Base-by-base conservation (phyloP, 139 green algal species). In the Chlamydomonas incerta region DNA sequence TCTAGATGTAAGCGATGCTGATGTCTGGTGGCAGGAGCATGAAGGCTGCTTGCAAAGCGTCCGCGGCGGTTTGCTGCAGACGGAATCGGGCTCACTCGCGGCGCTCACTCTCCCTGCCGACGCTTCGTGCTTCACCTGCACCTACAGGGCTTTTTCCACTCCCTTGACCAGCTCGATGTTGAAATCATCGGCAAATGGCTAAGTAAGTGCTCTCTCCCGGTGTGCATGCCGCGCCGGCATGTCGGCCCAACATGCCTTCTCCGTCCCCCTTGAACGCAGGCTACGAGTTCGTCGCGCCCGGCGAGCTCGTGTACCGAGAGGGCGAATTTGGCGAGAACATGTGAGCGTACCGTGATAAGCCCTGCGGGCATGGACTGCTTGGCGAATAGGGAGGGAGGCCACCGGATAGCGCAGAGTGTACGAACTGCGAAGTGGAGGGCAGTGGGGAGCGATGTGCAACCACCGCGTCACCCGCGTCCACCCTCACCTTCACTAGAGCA, bases 151-250 rank as follows among this genome's bases (percentile, higher is more conserved):
- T 85, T 85, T 55, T 62, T 85, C 46, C 13, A 58, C 20, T 28
- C 76, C 28, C 47, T 83, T 26, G 57, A 15, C n/a, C 41, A 75
- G n/a, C 20, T 15, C 3, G 65, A 85, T 18, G 20, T 35, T 31
- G 46, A 85, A 24, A 33, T 75, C 28, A 17, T 85, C 11, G 15
- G 65, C 46, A 75, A 68, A 68, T 85, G 79, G 79, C 79, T 85
- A 0, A 65, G 65, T 85, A 35, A 47, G 75, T 70, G 18, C 11
- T 9, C 6, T 3, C 28, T 21, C 6, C 13, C 34, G 21, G 14
- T n/a, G 69, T 23, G 10, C 18, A 55, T 35, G 14, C 34, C 35
- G 11, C 14, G 35, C 2, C 21, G 11, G 28, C 11, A 26, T 35
- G 9, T 9, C 69, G 13, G 34, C 34, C 31, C 17, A n/a, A 26